Base-by-base conservation (phyloP, 1,139 yeast species). In the Diutina sp. region DNA sequence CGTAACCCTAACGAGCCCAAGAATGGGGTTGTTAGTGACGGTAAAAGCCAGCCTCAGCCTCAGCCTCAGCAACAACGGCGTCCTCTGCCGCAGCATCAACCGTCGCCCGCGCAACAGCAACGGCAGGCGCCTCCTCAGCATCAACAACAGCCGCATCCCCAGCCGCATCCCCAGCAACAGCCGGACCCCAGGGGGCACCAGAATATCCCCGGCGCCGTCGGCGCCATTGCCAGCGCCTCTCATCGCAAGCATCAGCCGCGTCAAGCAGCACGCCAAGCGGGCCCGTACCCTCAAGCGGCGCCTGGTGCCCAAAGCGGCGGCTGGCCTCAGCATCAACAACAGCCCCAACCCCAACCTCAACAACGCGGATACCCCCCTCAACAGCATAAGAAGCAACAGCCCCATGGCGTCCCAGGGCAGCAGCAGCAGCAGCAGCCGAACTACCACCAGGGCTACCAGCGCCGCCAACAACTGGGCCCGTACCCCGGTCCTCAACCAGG, bases 121-220 rank as follows among this genome's bases (percentile, higher is more conserved):
- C 47, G 8, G 28, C 25, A 45, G 30, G 25, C 46, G 18, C 18
- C 18, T 12, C 46, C 48, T 12, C 48, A 46, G 21, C 46, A 32
- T 63, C 64, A 61, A 61, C 32, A 52, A 62, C 25, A 60, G 63
- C 14, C 60, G 51, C 55, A 46, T n/a, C 28, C 14, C 56, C 57
- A 14, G 32, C 56, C 18, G 18, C 28, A 12, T 44, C 56, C 12
- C 3, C 25, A 18, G 46, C 46, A 11, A 44, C 18, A 6, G 25
- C 25, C 21, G 46, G 25, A n/a, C 21, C 25, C 46, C 16, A 28
- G 21, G 25, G 46, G 46, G 16, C 46, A 46, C 14, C 50, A 18
- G n/a, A 25, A 46, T 6, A 30, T 12, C 46, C 21, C 25, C 3
- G 46, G 21, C n/a, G 25, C 21, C 25, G 21, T 45, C 16, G 25